Conservation (phyloP, 768 basidiomycete species). For the Cyclocybe cylindracea region DNA sequence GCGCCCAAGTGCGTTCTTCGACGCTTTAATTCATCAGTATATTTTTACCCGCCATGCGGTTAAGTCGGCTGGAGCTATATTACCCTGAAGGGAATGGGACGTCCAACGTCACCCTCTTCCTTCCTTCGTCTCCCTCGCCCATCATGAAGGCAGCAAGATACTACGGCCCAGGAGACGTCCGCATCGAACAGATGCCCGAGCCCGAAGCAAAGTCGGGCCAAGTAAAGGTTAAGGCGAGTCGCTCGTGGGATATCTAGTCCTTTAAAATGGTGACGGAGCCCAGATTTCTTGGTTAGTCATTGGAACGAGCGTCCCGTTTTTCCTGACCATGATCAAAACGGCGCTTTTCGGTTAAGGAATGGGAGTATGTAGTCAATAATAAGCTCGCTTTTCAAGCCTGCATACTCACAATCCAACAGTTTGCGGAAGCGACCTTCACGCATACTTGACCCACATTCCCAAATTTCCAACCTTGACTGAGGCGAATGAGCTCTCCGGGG, state of each 20-base stretch:
- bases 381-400: not conserved
- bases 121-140: too few relatives aligned
- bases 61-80: too few relatives aligned
- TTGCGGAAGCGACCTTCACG: conserved; percentile 51
- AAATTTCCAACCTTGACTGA: conserved; percentile 30
- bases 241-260: not conserved
- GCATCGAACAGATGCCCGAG: conserved; percentile 43
- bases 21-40: too few relatives aligned
- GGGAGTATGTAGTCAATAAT: conserved; percentile 26
- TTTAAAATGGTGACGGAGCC: not conserved
- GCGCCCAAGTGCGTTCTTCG: too few relatives aligned
- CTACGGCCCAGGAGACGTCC: conserved; percentile 44
- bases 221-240: conserved; percentile 44
- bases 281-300: conserved; percentile 30
- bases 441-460: conserved; percentile 30
- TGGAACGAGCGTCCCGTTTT: not conserved
- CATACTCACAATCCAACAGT: conserved; percentile 21
- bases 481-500: conserved; percentile 38
- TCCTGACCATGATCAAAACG: not conserved
- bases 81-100: too few relatives aligned
- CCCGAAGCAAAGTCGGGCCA: conserved; percentile 34
- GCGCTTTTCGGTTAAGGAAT: conserved; percentile 21
- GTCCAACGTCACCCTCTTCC: too few relatives aligned
- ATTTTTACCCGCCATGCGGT: too few relatives aligned
- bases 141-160: conserved; percentile 47